A percentile compares a stretch with the other conserved stretches of the same genome.
These are phyloP conservation scores for Talaromyces sp. DNA, from an alignment of 2,329 filamentous ascomycete genomes.

Conservation along the genomic window DNA sequence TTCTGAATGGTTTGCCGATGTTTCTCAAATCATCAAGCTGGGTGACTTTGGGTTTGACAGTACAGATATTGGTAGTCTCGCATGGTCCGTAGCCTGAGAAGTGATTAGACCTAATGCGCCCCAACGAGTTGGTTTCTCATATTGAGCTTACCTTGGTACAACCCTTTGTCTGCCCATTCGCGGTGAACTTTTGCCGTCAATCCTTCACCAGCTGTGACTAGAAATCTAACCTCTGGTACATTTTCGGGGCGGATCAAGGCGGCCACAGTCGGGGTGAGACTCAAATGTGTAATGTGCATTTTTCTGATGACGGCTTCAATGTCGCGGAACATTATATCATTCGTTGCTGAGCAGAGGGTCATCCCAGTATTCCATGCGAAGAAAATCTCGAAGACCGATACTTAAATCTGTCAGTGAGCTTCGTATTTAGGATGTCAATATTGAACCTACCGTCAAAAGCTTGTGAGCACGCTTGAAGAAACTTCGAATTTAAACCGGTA, in stretches of 20 bases:
- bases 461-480: constrained; percentile 79
- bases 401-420: constrained; percentile 31
- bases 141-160: constrained; percentile 62
- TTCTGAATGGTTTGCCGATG: constrained; percentile 70
- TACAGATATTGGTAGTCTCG: constrained; percentile 86
- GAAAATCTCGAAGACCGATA: constrained; percentile 88
- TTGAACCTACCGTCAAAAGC: constrained; percentile 62
- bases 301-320: constrained; percentile 64
- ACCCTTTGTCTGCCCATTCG: constrained; percentile 62
- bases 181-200: constrained; percentile 68
- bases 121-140: neutral
- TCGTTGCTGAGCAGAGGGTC: constrained; percentile 70
- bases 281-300: constrained; percentile 71
- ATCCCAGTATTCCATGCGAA: constrained; percentile 77
- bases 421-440: neutral
- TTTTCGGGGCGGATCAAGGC: constrained; percentile 66
- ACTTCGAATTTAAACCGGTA: constrained; percentile 48
- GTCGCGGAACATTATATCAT: constrained; percentile 70
- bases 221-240: constrained; percentile 67
- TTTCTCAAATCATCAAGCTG: constrained; percentile 63
- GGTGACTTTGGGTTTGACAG: constrained; percentile 61
- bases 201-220: constrained; percentile 78
- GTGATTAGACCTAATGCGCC: neutral
- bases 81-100: constrained; percentile 69
- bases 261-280: constrained; percentile 80